Evolutionary conservation across 2,329 filamentous ascomycete genomes (phyloP).

Genomic region (Apiospora arundinis): DNA sequence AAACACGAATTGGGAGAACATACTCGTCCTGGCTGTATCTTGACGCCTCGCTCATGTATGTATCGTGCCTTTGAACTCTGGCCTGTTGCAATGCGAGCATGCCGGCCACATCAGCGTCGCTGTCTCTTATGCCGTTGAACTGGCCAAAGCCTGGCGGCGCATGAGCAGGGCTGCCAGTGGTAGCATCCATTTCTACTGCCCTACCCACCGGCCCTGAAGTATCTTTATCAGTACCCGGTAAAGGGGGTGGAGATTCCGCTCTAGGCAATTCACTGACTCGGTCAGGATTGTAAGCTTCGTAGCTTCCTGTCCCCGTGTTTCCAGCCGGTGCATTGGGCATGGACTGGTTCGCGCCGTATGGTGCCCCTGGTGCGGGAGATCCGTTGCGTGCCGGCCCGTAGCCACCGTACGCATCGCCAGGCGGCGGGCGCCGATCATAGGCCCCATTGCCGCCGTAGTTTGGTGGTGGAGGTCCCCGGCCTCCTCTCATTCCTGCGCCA

Average conservation of each 20-base stretch:
- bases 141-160: slow-evolving; percentile 51
- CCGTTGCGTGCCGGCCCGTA: slow-evolving; percentile 40
- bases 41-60: slow-evolving; percentile 70
- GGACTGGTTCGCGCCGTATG: slow-evolving; percentile 47
- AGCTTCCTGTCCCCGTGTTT: slow-evolving; percentile 39
- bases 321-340: slow-evolving; percentile 44
- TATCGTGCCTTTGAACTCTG: slow-evolving; percentile 51
- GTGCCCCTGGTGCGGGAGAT: slow-evolving; percentile 46
- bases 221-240: slow-evolving; percentile 52
- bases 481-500: slow-evolving; percentile 44
- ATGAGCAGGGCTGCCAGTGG: slow-evolving; percentile 58
- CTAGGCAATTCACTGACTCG: slow-evolving; percentile 56
- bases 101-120: slow-evolving; percentile 74
- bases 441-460: slow-evolving; percentile 50
- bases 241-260: slow-evolving; percentile 69
- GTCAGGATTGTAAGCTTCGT: slow-evolving; percentile 53
- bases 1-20: slow-evolving; percentile 43
- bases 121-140: slow-evolving; percentile 61
- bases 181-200: slow-evolving; percentile 81
- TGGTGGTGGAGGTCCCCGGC: slow-evolving; percentile 48
- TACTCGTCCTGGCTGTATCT: slow-evolving; percentile 78
- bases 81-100: slow-evolving; percentile 75
- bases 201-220: slow-evolving; percentile 57
- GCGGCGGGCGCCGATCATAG: slow-evolving; percentile 42
- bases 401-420: slow-evolving; percentile 32